Base-by-base conservation (phyloP, 148 eudicot genomes). In the Drosera capensis region DNA sequence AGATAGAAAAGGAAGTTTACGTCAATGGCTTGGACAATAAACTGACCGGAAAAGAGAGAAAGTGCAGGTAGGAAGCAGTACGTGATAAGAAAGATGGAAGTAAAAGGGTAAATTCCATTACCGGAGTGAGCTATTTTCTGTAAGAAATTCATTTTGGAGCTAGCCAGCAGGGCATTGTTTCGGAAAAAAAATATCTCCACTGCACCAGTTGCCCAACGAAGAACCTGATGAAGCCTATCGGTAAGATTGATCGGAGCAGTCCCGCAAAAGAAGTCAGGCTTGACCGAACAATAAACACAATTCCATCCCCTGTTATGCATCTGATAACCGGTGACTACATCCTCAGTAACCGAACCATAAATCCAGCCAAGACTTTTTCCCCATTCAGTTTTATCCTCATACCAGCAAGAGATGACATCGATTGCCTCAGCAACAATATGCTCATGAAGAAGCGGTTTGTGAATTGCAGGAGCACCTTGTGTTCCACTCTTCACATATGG, bases 221-320 rank as follows among this genome's bases (percentile, higher is more conserved):
- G 55, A 9, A 37, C 55, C 5, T 51, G 55, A 23, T 37, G 55
- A 23, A 51, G 44, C 20, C 55, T 30, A 0, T 51, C 55, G 2
- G 55, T 51, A 15, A 51, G 38, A 25, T 51, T 51, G 21, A 51
- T 38, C 3, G 55, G 55, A 1, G 44, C 55, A 0, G 55, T 51
- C 3, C 55, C 44, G 4, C 55, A 22, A 18, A 51, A 51, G 45
- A 45, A 30, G 34, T 51, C 55, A 7, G 44, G 45, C 8, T 51
- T 51, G 14, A 31, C 39, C 2, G 39, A 43, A 5, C 55, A 37
- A 7, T 51, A 51, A 34, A 51, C 25, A 0, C 44, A 38, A 2
- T 45, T 40, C 55, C 45, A 51, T 6, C 44, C 55, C 6, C 55
- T 40, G 55, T 51, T 51, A 16, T 51, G 55, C 55, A 51, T 51